phyloP scores from a whole-genome alignment of 2,329 filamentous ascomycete species.

The Fusarium cyanostomum region DNA sequence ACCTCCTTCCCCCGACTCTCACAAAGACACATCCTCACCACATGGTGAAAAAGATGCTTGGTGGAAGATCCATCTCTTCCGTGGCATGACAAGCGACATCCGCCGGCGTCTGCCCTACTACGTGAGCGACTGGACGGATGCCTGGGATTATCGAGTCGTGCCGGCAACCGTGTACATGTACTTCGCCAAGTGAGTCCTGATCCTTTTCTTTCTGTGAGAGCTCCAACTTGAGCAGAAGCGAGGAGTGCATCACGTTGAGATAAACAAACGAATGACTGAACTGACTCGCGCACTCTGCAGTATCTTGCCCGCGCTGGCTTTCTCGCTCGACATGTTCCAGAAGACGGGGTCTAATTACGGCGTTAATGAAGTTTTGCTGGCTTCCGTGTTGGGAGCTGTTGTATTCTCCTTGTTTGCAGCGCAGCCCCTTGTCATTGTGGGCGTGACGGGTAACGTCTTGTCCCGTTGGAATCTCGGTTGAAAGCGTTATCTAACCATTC shows the following conservation, averaged over 20 bases:
- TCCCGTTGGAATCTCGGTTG: background rate
- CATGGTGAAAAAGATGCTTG: conserved; percentile 53
- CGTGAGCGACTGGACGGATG: conserved; percentile 83
- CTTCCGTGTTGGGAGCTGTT: conserved; percentile 83
- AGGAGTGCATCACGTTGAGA: background rate
- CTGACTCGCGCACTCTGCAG: conserved; percentile 54
- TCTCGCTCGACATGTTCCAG: conserved; percentile 92
- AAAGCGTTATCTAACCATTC: conserved; percentile 7
- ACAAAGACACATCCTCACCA: conserved; percentile 4
- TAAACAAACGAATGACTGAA: background rate
- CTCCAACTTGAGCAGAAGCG: background rate
- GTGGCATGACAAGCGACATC: conserved; percentile 82
- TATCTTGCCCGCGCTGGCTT: conserved; percentile 86
- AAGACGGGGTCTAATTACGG: conserved; percentile 87
- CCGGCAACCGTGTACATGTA: conserved; percentile 94
- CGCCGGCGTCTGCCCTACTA: conserved; percentile 80
- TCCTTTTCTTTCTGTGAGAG: background rate
- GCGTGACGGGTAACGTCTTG: conserved; percentile 73
- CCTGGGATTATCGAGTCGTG: conserved; percentile 89
- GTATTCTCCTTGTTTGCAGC: conserved; percentile 83
- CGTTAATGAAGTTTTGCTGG: conserved; percentile 89
- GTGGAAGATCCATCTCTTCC: conserved; percentile 81
- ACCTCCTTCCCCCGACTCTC: background rate
- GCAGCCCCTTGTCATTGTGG: conserved; percentile 89
- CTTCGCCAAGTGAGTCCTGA: conserved; percentile 79